phyloP scores from a whole-genome alignment of 495 filamentous ascomycete genomes.

The Aspergillus egyptiacus region DNA sequence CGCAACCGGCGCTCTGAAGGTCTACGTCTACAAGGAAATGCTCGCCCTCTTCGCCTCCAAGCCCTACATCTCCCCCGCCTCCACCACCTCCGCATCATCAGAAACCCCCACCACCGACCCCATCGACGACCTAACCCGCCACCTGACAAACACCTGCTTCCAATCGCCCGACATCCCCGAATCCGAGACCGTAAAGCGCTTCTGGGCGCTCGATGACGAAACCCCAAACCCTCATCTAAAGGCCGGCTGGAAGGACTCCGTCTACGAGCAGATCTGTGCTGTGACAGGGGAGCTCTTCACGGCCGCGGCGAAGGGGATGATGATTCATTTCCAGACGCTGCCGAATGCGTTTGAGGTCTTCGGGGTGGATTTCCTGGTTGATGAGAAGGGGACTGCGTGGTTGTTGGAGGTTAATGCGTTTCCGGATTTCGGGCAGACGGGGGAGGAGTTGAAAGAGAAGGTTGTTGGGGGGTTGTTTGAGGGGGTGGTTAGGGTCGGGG shows the following conservation, averaged over 20 bases:
- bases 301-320: constrained; percentile 75
- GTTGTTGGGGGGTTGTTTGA: constrained; percentile 72
- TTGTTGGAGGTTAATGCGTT: constrained; percentile 94
- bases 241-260: constrained; percentile 47
- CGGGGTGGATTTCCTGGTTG: constrained; percentile 85
- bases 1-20: constrained; percentile 64
- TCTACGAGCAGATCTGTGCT: constrained; percentile 67
- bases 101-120: constrained; percentile 45
- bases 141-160: constrained; percentile 95
- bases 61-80: constrained; percentile 48
- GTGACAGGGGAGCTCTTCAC: constrained; percentile 73
- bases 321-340: constrained; percentile 84
- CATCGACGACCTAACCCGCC: constrained; percentile 53
- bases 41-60: constrained; percentile 82
- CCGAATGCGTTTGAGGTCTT: constrained; percentile 87
- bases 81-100: constrained; percentile 14
- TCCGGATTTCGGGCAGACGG: constrained; percentile 91
- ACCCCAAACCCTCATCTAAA: constrained; percentile 27
- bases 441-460: constrained; percentile 54
- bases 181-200: constrained; percentile 58
- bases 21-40: constrained; percentile 87
- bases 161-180: constrained; percentile 53
- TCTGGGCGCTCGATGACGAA: constrained; percentile 56
- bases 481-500: constrained; percentile 60
- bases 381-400: constrained; percentile 55